Evolutionary conservation across 345 rosid species (phyloP).

Genomic region (Salix purpurea): DNA sequence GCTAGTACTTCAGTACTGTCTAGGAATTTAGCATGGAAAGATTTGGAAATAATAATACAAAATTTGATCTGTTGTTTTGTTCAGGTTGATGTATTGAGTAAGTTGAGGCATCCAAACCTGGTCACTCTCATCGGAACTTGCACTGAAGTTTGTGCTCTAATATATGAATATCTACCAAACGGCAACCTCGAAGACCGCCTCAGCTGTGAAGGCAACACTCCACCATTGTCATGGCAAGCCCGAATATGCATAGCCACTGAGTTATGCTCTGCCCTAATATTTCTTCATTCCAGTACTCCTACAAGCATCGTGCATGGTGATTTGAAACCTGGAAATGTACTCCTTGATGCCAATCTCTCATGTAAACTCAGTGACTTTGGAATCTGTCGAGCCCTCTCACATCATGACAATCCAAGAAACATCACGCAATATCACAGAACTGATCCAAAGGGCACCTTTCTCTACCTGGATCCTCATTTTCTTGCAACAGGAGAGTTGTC

Average conservation of each 20-base stretch:
- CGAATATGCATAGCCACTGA: conserved; percentile 78
- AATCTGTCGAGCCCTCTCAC: conserved; percentile 41
- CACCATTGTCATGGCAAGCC: conserved; percentile 82
- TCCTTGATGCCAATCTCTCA: conserved; percentile 65
- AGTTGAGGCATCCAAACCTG: conserved; percentile 86
- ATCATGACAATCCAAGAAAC: conserved; percentile 24
- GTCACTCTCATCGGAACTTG: conserved; percentile 82
- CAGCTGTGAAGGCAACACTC: conserved; percentile 62
- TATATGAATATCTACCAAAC: conserved; percentile 76
- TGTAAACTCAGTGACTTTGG: conserved; percentile 87
- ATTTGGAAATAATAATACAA: too few relatives aligned
- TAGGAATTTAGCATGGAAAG: too few relatives aligned
- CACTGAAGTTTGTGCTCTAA: conserved; percentile 77
- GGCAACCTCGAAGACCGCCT: conserved; percentile 95
- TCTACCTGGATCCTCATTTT: conserved; percentile 80
- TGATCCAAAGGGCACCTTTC: conserved; percentile 59
- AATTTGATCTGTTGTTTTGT: conserved; percentile 13
- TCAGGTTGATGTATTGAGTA: conserved; percentile 82
- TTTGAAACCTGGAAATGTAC: conserved; percentile 76
- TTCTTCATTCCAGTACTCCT: conserved; percentile 78
- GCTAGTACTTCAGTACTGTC: neutral
- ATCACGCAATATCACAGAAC: conserved; percentile 41
- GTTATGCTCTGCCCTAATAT: conserved; percentile 70
- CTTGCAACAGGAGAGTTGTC: conserved; percentile 67
- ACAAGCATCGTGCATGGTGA: conserved; percentile 85